Evolutionary conservation across 2,329 filamentous ascomycete genomes (phyloP).

Genomic region (Hymenoscyphus fraxineus): DNA sequence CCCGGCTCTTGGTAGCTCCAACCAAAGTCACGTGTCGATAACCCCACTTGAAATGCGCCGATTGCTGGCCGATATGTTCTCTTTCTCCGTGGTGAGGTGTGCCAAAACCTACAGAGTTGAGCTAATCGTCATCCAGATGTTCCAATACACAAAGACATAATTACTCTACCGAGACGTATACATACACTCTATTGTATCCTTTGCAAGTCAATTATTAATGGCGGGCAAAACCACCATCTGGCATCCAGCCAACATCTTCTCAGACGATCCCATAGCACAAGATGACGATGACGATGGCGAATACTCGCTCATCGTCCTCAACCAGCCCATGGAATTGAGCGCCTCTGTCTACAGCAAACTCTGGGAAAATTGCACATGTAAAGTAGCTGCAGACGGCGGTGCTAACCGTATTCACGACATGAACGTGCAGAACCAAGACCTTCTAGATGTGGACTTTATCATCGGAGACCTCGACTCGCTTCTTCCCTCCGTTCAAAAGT

Average conservation of each 20-base stretch:
- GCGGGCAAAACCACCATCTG: constrained; percentile 24
- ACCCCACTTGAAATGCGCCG: not conserved
- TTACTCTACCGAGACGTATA: no score
- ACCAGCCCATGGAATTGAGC: constrained; percentile 53
- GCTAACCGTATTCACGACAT: constrained; percentile 68
- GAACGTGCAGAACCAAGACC: constrained; percentile 34
- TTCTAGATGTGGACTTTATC: constrained; percentile 65
- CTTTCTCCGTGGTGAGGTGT: no score
- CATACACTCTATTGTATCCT: no score
- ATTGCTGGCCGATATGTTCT: no score
- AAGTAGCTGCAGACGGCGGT: constrained; percentile 85
- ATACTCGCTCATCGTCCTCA: constrained; percentile 52
- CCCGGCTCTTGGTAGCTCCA: not conserved
- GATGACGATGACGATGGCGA: constrained; percentile 32
- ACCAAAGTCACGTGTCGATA: constrained; percentile 9
- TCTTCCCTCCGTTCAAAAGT: constrained; percentile 51
- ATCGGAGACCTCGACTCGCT: constrained; percentile 92
- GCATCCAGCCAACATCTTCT: constrained; percentile 37
- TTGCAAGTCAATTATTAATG: not conserved
- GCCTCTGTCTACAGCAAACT: constrained; percentile 35
- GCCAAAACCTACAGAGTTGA: no score
- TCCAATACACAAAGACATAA: no score
- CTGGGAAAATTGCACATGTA: constrained; percentile 38
- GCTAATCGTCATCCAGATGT: no score
- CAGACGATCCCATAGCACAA: constrained; percentile 19